These are phyloP conservation scores for Carex arenaria DNA, from an alignment of 202 grass and related monocot species.

Conservation along the genomic window DNA sequence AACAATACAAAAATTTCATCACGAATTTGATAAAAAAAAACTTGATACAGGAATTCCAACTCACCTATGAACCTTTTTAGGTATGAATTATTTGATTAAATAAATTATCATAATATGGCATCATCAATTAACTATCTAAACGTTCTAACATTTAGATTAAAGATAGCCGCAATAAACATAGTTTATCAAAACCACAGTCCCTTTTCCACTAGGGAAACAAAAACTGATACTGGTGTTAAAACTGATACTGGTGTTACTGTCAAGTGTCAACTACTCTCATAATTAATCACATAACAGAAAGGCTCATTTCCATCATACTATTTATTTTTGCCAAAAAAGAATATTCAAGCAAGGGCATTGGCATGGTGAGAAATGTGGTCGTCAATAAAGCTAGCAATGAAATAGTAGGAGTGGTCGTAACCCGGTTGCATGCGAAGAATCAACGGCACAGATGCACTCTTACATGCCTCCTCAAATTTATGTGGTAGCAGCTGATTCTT, in stretches of 20 bases:
- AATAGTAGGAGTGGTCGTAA: constrained; percentile 91
- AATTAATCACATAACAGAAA: neutral
- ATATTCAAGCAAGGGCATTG: constrained; percentile 33
- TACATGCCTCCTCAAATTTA: constrained; percentile 80
- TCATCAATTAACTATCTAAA: neutral
- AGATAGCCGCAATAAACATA: neutral
- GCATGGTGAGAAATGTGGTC: constrained; percentile 89
- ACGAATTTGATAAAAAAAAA: no score
- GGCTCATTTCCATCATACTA: neutral
- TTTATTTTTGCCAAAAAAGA: neutral
- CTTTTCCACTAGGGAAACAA: neutral
- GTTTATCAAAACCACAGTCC: neutral
- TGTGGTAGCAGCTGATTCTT: constrained; percentile 55
- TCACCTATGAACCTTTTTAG: no score
- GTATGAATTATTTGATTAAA: no score
- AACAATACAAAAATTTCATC: no score
- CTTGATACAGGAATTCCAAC: no score
- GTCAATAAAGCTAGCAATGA: constrained; percentile 74
- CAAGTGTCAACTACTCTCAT: neutral
- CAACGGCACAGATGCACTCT: constrained; percentile 45
- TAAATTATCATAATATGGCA: no score
- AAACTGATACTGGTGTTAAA: neutral
- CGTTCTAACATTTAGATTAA: neutral
- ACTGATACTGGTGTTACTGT: no score
- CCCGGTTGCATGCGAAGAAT: constrained; percentile 71